Evolutionary conservation across 2,329 filamentous ascomycete species (phyloP).

Genomic region (Colletotrichum tropicale): DNA sequence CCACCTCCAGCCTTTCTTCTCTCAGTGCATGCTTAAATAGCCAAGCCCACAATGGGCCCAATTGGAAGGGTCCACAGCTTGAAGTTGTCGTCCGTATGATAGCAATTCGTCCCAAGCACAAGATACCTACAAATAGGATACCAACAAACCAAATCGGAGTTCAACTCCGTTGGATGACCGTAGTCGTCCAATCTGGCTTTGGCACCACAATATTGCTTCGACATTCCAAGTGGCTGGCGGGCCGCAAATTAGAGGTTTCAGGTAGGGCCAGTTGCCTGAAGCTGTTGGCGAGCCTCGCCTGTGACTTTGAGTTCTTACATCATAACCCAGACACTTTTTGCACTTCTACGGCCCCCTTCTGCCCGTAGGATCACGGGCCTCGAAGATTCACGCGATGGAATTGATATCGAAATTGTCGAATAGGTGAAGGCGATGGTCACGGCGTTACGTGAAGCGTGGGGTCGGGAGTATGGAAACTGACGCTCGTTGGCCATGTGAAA

Average conservation of each 20-base stretch:
- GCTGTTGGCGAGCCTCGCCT: background rate
- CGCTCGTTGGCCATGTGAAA: background rate
- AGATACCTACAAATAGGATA: background rate
- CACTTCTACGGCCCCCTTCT: background rate
- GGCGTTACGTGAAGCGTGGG: background rate
- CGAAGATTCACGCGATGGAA: background rate
- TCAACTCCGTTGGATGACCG: background rate
- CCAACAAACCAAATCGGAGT: background rate
- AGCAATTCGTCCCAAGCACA: background rate
- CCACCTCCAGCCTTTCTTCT: background rate
- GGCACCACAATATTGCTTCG: background rate
- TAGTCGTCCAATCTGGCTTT: background rate
- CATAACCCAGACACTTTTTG: background rate
- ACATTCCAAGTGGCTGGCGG: background rate
- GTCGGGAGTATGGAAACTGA: background rate
- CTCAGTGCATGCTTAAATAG: background rate
- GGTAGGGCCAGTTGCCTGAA: background rate
- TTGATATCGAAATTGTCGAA: background rate
- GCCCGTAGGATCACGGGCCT: background rate
- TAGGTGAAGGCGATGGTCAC: background rate
- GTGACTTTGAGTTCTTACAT: background rate
- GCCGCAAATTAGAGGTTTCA: background rate
- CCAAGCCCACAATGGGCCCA: background rate
- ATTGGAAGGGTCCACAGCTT: background rate
- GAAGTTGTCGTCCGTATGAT: background rate